phyloP scores from a whole-genome alignment of 2,329 filamentous ascomycete species.

The Phialophora macrospora region DNA sequence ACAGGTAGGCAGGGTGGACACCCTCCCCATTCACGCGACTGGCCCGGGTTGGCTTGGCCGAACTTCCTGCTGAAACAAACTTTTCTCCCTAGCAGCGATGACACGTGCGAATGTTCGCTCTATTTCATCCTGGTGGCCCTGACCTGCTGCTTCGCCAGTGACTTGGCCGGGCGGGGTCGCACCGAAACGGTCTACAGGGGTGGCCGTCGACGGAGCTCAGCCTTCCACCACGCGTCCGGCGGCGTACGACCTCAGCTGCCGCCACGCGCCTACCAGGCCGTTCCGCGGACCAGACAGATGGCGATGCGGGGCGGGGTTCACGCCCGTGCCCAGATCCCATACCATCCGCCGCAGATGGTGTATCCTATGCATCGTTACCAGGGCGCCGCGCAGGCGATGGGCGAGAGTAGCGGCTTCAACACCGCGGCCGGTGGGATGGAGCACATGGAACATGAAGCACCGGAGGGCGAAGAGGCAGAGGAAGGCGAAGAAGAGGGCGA shows the following conservation, averaged over 20 bases:
- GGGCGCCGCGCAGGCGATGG: too few relatives aligned
- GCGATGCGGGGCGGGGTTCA: too few relatives aligned
- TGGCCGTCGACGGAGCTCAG: not conserved
- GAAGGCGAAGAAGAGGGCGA: not conserved
- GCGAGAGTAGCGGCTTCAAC: not conserved
- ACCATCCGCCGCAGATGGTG: not conserved
- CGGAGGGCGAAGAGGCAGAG: not conserved
- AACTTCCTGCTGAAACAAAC: not conserved
- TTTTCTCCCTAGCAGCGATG: not conserved
- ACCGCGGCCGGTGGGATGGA: not conserved
- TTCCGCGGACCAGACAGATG: not conserved
- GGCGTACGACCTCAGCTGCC: not conserved
- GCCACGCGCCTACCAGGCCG: not conserved
- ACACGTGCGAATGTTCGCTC: not conserved
- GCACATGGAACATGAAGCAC: not conserved
- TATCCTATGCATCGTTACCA: not conserved
- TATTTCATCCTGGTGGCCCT: not conserved
- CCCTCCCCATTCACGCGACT: not conserved
- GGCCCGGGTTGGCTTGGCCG: not conserved
- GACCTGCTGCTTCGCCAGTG: not conserved
- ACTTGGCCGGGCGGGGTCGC: not conserved
- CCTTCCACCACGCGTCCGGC: not conserved
- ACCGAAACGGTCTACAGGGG: not conserved
- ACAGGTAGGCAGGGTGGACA: not conserved
- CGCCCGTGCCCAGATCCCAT: not conserved